Percentiles rank a stretch among this genome's conserved stretches.
These are phyloP conservation scores for Gnaphalium uliginosum DNA, from an alignment of 129 eudicot species.

Conservation along the genomic window DNA sequence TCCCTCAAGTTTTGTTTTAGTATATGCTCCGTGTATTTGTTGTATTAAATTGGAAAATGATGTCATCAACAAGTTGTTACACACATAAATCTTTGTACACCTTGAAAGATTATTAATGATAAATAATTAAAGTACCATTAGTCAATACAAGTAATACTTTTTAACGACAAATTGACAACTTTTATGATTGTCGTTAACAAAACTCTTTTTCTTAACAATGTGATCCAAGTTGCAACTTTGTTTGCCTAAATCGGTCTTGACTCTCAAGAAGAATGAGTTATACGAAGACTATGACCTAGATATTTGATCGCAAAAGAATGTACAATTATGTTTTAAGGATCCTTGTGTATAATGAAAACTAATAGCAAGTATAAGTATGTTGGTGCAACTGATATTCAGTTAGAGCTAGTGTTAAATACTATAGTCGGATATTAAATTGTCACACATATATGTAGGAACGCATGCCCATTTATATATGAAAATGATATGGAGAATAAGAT, in stretches of 20 bases:
- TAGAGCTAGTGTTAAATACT: too few relatives aligned
- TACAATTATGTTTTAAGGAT: too few relatives aligned
- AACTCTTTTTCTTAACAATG: not conserved
- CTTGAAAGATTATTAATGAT: too few relatives aligned
- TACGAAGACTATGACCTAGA: not conserved
- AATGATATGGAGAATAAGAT: too few relatives aligned
- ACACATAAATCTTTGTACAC: not conserved
- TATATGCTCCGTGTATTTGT: not conserved
- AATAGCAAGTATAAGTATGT: not conserved
- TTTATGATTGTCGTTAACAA: not conserved
- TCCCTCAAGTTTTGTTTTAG: not conserved
- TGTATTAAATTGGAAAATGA: not conserved
- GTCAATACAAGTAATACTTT: too few relatives aligned
- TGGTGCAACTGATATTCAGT: too few relatives aligned
- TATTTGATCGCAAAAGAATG: not conserved
- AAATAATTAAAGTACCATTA: too few relatives aligned
- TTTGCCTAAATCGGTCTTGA: too few relatives aligned
- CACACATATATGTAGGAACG: too few relatives aligned
- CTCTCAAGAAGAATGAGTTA: not conserved
- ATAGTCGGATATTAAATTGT: too few relatives aligned
- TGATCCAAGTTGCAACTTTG: not conserved
- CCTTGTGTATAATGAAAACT: not conserved
- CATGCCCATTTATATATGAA: too few relatives aligned
- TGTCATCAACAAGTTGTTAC: not conserved
- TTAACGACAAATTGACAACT: too few relatives aligned